Evolutionary conservation across 768 basidiomycete genomes (phyloP).

Genomic region (Boletus reticulatus): DNA sequence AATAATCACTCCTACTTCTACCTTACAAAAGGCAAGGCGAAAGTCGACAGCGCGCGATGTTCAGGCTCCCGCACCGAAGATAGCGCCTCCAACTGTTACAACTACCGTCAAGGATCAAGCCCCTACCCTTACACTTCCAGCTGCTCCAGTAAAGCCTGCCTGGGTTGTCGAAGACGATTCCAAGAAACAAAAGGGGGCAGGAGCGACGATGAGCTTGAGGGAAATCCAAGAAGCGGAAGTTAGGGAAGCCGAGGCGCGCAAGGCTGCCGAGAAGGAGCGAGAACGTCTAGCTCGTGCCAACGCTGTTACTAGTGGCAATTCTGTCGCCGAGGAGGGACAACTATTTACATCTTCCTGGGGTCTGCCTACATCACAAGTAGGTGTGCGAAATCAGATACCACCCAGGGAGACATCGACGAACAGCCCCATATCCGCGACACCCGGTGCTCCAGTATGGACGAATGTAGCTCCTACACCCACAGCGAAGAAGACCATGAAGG

Average conservation of each 20-base stretch:
- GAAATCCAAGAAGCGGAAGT: conserved; percentile 96
- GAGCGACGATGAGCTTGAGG: conserved; percentile 64
- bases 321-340: conserved; percentile 54
- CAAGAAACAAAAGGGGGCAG: conserved; percentile 48
- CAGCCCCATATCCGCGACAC: conserved; percentile 28
- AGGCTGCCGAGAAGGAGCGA: conserved; percentile 68
- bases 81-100: conserved; percentile 4
- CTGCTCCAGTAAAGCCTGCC: conserved; percentile 46
- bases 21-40: conserved; percentile 23
- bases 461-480: conserved; percentile 50
- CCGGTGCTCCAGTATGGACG: conserved; percentile 67
- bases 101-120: conserved; percentile 20
- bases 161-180: conserved; percentile 72
- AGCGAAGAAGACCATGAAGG: conserved; percentile 92
- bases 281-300: conserved; percentile 56
- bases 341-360: conserved; percentile 80
- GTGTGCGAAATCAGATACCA: conserved; percentile 41
- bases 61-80: conserved; percentile 23
- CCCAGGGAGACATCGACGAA: conserved; percentile 42
- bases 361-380: conserved; percentile 79
- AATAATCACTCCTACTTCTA: conserved; percentile 10
- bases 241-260: conserved; percentile 75
- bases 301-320: conserved; percentile 28
- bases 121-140: conserved; percentile 19
- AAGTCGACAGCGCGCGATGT: conserved; percentile 28